Evolutionary conservation across 2,329 filamentous ascomycete species (phyloP).

Genomic region (Bertia moriformis): DNA sequence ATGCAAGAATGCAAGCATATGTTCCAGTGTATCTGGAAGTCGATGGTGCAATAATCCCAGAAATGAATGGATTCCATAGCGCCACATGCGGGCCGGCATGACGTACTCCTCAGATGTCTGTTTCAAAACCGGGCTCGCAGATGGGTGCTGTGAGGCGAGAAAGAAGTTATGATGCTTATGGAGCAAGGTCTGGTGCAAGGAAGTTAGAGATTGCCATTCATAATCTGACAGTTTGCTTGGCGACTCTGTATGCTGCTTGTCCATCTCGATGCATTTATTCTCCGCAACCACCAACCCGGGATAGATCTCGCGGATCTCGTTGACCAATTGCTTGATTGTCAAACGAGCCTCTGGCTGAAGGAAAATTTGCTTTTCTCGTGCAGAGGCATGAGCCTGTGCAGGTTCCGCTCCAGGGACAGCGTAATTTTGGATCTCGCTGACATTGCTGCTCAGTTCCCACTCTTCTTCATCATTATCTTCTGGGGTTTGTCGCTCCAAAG

Average conservation of each 20-base stretch:
- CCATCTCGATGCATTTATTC: slow-evolving; percentile 50
- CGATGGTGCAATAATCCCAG: slow-evolving; percentile 42
- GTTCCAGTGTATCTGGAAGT: slow-evolving; percentile 47
- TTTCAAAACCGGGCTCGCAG: slow-evolving; percentile 37
- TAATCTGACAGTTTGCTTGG: slow-evolving; percentile 22
- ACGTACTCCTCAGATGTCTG: slow-evolving; percentile 47
- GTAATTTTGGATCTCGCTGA: no score
- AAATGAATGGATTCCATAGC: slow-evolving; percentile 53
- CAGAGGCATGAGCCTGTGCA: no score
- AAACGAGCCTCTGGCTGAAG: slow-evolving; percentile 30
- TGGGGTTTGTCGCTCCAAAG: no score
- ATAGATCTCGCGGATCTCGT: slow-evolving; percentile 50
- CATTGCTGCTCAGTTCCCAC: no score
- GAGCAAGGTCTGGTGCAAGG: slow-evolving; percentile 46
- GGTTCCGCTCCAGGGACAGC: no score
- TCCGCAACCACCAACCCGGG: slow-evolving; percentile 52
- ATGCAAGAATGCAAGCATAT: slow-evolving; percentile 59
- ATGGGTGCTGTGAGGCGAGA: slow-evolving; percentile 53
- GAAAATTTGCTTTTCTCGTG: no score
- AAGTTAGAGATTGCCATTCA: slow-evolving; percentile 53
- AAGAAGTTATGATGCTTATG: slow-evolving; percentile 52
- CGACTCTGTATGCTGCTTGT: slow-evolving; percentile 24
- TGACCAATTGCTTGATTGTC: slow-evolving; percentile 45
- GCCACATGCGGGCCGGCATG: slow-evolving; percentile 62
- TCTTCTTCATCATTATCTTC: no score